Evolutionary conservation across 495 filamentous ascomycete genomes (phyloP), one percentile per base, ranked within the genome.

Genomic region (Letharia lupina): DNA sequence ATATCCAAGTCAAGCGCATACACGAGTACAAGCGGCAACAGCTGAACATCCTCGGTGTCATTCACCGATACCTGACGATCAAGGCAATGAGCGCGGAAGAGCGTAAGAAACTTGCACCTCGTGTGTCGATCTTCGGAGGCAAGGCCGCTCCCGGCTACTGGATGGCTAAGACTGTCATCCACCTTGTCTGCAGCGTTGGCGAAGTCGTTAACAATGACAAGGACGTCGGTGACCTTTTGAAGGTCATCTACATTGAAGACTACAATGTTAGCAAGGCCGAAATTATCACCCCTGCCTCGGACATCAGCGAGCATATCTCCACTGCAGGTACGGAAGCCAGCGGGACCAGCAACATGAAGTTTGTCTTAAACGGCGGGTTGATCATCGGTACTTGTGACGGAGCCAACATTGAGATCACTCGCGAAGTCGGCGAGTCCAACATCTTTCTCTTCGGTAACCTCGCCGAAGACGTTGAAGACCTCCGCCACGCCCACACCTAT

Each of bases 211-310:
- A 98, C 77, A 88, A 87, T 12, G 94, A 98, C 72, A 78, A 84
- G 45, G 94, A 98, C 58, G 85, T 98, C 72, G 93, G 93, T 35
- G 93, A 98, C 73, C 82, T 95, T 28, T 81, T 98, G 71, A 98
- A 98, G 82, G 95, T 98, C 60, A 84, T 98, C 72, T 98, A 97
- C 79, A 76, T 98, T 57, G 91, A 94, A 73, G 94, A 98, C 79
- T 98, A 98, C 83, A 98, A 98, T 68, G 94, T 98, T 71, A 96
- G 91, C 84, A 98, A 98, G 80, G 95, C 94, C 20, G 94, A 98
- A 78, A 90, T 98, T 68, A 96, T 98, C 69, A 84, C 86, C 62
- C 94, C 94, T 10, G 94, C 94, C 15, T 96, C 91, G 20, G 94
- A 98, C 73, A 87, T 98, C 73, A 96, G 91, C 76, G 94, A 98